Conservation (phyloP, 139 green algal genomes). For the Asterochloris erici region DNA sequence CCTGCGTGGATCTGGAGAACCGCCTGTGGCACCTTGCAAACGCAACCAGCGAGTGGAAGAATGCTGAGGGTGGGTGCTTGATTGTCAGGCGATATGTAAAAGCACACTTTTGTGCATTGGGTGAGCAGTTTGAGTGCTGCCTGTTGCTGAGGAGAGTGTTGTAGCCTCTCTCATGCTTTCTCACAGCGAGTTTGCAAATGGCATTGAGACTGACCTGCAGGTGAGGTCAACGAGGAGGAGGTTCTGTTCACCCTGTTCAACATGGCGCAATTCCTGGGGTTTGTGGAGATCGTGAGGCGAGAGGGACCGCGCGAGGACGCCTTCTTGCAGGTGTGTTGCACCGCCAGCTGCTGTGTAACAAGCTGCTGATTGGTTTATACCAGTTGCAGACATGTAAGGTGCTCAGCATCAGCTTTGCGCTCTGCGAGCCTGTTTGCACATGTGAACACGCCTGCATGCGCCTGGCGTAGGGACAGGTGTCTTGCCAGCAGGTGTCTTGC, state of each 20-base stretch:
- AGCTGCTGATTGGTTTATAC: no score
- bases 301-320: constrained; percentile 59
- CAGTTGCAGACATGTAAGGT: no score
- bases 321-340: constrained; percentile 47
- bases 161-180: background rate
- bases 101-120: no score
- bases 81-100: no score
- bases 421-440: no score
- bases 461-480: no score
- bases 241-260: constrained; percentile 60
- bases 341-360: background rate
- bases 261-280: constrained; percentile 65
- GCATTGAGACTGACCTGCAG: background rate
- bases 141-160: no score
- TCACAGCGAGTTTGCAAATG: constrained; percentile 5
- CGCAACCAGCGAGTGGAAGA: constrained; percentile 28
- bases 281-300: constrained; percentile 61
- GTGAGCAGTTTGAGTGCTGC: no score
- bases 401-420: no score
- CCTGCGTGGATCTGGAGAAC: constrained; percentile 65
- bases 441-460: no score
- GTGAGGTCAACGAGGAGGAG: constrained; percentile 34
- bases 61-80: background rate
- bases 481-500: no score
- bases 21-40: constrained; percentile 58